Evolutionary conservation across 495 filamentous ascomycete genomes (phyloP), one percentile per base, ranked within the genome.

Genomic region (Penicillium diatomitis): DNA sequence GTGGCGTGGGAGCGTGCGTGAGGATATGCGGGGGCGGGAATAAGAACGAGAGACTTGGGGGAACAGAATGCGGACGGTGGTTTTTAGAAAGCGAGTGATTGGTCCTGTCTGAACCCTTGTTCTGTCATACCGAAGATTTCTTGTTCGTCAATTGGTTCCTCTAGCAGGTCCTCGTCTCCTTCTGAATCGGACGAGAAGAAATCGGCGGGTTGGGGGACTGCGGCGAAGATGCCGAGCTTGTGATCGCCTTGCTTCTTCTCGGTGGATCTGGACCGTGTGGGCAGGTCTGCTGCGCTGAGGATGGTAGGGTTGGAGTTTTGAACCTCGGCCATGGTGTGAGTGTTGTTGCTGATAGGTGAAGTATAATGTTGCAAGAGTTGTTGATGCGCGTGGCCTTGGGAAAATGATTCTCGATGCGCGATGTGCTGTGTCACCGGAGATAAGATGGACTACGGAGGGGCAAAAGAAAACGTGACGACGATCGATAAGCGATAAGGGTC

Each of bases 251-350:
- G 4, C 20, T 63, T 58, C 51, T 71, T 71, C 38, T 59, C 49
- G 50, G 64, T 34, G 56, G 79, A 53, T 63, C 80, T 76, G 52
- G 79, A 73, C 30, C 87, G 77, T 32, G 86, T 88, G n/a, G 94
- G 92, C 30, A 98, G 83, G 64, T 98, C 87, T 28, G 90, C 89
- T 47, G 79, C 79, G 62, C 84, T 92, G 46, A 97, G 74, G 61
- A 98, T 90, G 27, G 89, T 95, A 46, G 92, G 92, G 72, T 98
- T 97, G 47, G 83, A 88, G 65, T 98, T 98, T 52, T 96, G 83
- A 37, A 86, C 73, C 61, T 81, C 75, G 30, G 57, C 55, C 61
- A 67, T 68, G 50, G 50, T 58, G 46, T n/a, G 27, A 32, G 10
- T 8, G 31, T 1, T 44, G 2, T 11, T 20, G 10, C 4, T 27